Evolutionary conservation across 2,329 filamentous ascomycete species (phyloP), one percentile per base, ranked within the genome.

Genomic region (Talaromyces atroroseus): DNA sequence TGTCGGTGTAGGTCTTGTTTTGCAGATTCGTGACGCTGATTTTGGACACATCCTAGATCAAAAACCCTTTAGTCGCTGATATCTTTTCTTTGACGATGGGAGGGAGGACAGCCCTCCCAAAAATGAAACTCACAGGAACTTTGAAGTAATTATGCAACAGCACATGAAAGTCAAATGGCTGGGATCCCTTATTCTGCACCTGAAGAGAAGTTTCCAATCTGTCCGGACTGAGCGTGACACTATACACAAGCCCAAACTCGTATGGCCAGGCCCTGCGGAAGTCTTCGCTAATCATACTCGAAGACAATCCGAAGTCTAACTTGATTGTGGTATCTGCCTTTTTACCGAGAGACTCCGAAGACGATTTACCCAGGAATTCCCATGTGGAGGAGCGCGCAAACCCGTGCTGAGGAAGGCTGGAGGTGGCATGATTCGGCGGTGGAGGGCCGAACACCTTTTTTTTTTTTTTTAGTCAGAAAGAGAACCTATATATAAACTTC

Each of bases 301-400:
- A 82, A 52, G 88, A 90, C 36, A 99, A 85, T 26, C 92, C 94
- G 72, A 99, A 97, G 77, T 99, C 94, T 59, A 99, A 86, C 80
- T 95, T 96, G 62, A 97, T 86, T 49, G 85, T 86, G 66, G 84
- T 78, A 68, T 89, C 81, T 60, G 76, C 77, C 47, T 73, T 73
- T 60, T 71, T 57, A 63, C 60, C 61, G 18, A 63, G 57, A 8
- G 73, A 74, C 60, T 74, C 68, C 51, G 72, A 68, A 12, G 72
- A 68, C 58, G 72, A 74, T 64, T 74, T 77, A 53, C 92, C 92
- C 52, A 99, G 81, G 71, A 94, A 96, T 73, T 97, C 92, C 94
- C 94, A 99, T 60, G 83, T 83, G 47, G 87, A 89, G 68, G 83
- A 92, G 65, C 94, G 90, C 40, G 92, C 94, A 74, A 99, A 95